Evolutionary conservation across 2,329 filamentous ascomycete species (phyloP).

Genomic region (Exophiala phaeomuriformis): DNA sequence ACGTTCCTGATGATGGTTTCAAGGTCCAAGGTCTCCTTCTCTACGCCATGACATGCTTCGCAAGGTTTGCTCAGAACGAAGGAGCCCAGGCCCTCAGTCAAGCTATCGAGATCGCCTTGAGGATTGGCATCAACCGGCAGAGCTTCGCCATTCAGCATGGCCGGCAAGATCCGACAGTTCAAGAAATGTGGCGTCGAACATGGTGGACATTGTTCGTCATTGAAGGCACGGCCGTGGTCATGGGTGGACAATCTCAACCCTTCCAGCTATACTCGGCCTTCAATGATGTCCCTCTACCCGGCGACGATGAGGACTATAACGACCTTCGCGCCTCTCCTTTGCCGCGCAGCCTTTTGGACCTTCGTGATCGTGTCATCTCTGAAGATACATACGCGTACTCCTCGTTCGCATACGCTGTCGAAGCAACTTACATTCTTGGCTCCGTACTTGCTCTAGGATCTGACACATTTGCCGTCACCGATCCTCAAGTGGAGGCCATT

Average conservation of each 20-base stretch:
- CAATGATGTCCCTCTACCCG: constrained; percentile 66
- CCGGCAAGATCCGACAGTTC: constrained; percentile 57
- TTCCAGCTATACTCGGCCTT: constrained; percentile 59
- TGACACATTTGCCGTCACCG: constrained; percentile 29
- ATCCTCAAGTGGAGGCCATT: constrained; percentile 50
- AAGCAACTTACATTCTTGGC: constrained; percentile 70
- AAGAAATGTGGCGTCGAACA: constrained; percentile 78
- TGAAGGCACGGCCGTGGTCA: constrained; percentile 75
- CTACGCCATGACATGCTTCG: constrained; percentile 33
- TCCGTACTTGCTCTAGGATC: constrained; percentile 54
- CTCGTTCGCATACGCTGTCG: constrained; percentile 77
- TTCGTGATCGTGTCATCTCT: constrained; percentile 63
- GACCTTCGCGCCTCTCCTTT: constrained; percentile 49
- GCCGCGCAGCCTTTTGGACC: constrained; percentile 51
- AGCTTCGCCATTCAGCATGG: constrained; percentile 44
- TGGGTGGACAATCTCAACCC: constrained; percentile 36
- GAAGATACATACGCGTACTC: constrained; percentile 66
- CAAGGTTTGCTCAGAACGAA: constrained; percentile 31
- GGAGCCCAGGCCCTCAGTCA: constrained; percentile 46
- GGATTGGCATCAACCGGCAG: constrained; percentile 66
- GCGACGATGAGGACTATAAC: constrained; percentile 62
- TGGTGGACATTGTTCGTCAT: constrained; percentile 86
- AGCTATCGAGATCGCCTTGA: constrained; percentile 64
- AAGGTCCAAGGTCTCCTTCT: constrained; percentile 36
- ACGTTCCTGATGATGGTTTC: constrained; percentile 28